Evolutionary conservation across 768 basidiomycete genomes (phyloP), one percentile per base, ranked within the genome.

Genomic region (Goffeauzyma gilvescens): DNA sequence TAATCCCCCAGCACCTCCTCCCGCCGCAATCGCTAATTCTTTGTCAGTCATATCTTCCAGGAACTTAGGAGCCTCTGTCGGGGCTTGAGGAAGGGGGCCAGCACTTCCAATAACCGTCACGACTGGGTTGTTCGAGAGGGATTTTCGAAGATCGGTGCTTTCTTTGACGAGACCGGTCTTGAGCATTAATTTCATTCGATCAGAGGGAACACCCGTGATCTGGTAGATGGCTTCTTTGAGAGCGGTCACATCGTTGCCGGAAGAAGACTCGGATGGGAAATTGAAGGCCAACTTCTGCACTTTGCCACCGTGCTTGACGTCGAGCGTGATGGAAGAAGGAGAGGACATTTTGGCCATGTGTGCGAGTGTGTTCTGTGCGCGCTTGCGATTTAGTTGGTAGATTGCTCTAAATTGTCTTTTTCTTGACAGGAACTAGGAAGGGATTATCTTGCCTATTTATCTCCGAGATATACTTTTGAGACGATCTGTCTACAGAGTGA

Each of bases 171-270:
- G 71, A 27, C 80, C 81, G 41, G 81, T 81, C 60, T 93, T 95
- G 60, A 89, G 72, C 81, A 93, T 87, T 50, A 96, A 79, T 67
- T 96, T 98, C 84, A 93, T 89, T 36, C 87, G 72, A 58, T 90
- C 85, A 26, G 75, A 64, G 3, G 62, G 86, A 2, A 96, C 79
- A 6, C 85, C 86, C 0, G 87, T 95, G 34, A 70, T 67, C 32
- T 78, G 72, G 55, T 81, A 81, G 25, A 96, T 69, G 4, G 75
- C 69, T 48, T 84, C 75, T 62, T 93, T 95, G 72, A 96, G 89
- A 12, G 65, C 73, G 13, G 67, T 55, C 2, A 78, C 74, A 2
- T 81, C 6, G 18, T 24, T 18, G 72, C 5, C 72, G 68, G 67
- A 78, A n/a, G n/a, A n/a, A n/a, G n/a, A n/a, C n/a, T n/a, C n/a